phyloP scores from a whole-genome alignment of 2,329 filamentous ascomycete genomes.

The Apiospora aurea region DNA sequence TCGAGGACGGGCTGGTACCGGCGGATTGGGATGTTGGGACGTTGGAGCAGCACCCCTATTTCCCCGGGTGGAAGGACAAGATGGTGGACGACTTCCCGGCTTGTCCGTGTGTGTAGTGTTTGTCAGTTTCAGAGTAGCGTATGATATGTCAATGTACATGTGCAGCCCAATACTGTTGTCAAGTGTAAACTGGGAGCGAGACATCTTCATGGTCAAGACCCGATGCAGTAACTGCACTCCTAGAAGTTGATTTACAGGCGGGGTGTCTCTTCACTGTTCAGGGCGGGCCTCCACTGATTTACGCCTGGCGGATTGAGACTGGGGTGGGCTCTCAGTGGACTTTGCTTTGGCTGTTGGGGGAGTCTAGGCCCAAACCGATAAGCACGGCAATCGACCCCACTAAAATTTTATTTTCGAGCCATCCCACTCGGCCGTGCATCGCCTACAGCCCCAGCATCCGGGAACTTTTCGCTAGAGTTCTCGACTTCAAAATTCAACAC shows the following conservation, averaged over 20 bases:
- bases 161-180: neutral
- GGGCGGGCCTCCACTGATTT: neutral
- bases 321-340: neutral
- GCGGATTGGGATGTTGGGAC: constrained; percentile 27
- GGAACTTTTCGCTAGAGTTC: neutral
- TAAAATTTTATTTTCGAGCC: constrained; percentile 26
- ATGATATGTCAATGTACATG: neutral
- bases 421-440: constrained; percentile 2
- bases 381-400: neutral
- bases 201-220: too few species aligned
- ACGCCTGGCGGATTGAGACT: neutral
- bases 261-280: too few species aligned
- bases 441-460: too few species aligned
- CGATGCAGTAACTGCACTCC: too few species aligned
- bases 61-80: constrained; percentile 27
- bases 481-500: neutral
- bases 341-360: neutral
- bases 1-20: constrained; percentile 25
- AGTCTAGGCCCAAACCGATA: neutral
- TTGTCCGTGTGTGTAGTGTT: constrained; percentile 18
- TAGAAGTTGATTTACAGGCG: too few species aligned
- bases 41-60: constrained; percentile 27
- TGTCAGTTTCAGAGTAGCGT: neutral
- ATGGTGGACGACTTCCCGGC: constrained; percentile 22
- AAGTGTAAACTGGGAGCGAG: too few species aligned